Base-by-base conservation (phyloP, 495 filamentous ascomycete species). In the Lepidopterella palustris region DNA sequence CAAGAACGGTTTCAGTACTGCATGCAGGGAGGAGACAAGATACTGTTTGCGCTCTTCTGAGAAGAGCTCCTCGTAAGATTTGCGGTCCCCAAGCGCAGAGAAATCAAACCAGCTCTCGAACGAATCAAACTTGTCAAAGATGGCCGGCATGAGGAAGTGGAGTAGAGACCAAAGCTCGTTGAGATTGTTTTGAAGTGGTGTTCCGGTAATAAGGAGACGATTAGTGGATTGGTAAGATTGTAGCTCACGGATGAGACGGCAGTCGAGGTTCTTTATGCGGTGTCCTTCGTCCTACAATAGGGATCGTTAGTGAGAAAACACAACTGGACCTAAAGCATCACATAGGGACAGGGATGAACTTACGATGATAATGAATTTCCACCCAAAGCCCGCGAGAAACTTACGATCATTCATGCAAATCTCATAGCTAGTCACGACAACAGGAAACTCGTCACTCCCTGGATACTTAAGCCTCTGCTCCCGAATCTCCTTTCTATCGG, bases 31-130 rank as follows among this genome's bases (percentile, higher is more conserved):
- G 28, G 88, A 84, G 8, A 98, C 87, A 2, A 97, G 78, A 27
- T 88, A 87, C 49, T 87, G 83, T 71, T 91, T 92, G 57, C 85
- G 81, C 58, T 92, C 82, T 69, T 92, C 87, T 45, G 81, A 80
- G 15, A 92, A 78, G 64, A 90, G 85, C 50, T 88, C 79, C 39
- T 84, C 79, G 23, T 86, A 85, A 2, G 84, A 84, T 24, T 77
- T 77, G 59, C 81, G 81, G 55, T 95, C 89, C 58, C 92, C 81
- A 4, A 97, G 77, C 5, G 88, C 91, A 0, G 87, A 90, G 63
- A 98, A 98, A 68, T 98, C 92, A 63, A 98, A 98, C 90, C 91
- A 96, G 31, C 81, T 82, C 71, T 97, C 89, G 60, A 98, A 98
- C 10, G 87, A 85, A 61, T 89, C 85, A 68, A 92, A 83, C 68